A percentile compares a stretch with the other conserved stretches of the same genome.
phyloP scores from a whole-genome alignment of 2,329 filamentous ascomycete genomes.

The Aspergillus fijiensis region DNA sequence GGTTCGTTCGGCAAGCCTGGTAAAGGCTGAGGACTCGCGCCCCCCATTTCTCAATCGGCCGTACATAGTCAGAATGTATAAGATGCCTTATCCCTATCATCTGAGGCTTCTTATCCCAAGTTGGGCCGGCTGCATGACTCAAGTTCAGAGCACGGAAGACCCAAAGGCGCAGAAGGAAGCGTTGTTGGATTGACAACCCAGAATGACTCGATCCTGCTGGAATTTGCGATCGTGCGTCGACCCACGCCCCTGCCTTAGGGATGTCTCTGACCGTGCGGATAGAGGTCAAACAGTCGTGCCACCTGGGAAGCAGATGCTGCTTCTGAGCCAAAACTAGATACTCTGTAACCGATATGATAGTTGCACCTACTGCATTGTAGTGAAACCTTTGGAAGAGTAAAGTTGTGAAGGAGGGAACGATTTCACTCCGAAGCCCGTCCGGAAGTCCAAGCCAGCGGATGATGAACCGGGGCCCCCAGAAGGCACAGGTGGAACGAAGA shows the following conservation, averaged over 20 bases:
- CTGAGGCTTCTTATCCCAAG: constrained; percentile 17
- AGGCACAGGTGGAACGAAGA: constrained; percentile 8
- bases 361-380: constrained; percentile 25
- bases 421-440: constrained; percentile 4
- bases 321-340: constrained; percentile 24
- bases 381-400: constrained; percentile 26
- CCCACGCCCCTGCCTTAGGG: constrained; percentile 28
- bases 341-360: constrained; percentile 37
- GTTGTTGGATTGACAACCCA: constrained; percentile 21
- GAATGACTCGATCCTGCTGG: not conserved
- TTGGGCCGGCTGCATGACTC: constrained; percentile 19
- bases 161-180: constrained; percentile 37
- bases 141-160: constrained; percentile 28
- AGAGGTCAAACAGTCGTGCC: constrained; percentile 30
- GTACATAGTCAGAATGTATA: constrained; percentile 1
- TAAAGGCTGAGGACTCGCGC: constrained; percentile 30
- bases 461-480: constrained; percentile 31
- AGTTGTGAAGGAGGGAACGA: constrained; percentile 16
- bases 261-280: constrained; percentile 23
- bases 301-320: constrained; percentile 28
- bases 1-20: constrained; percentile 18
- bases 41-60: constrained; percentile 22
- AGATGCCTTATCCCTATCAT: not conserved
- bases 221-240: constrained; percentile 16
- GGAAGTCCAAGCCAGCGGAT: constrained; percentile 25